Percentiles rank a stretch among this genome's conserved stretches.
Conservation (phyloP, 2,329 filamentous ascomycete genomes). For the Aspergillus sp. region DNA sequence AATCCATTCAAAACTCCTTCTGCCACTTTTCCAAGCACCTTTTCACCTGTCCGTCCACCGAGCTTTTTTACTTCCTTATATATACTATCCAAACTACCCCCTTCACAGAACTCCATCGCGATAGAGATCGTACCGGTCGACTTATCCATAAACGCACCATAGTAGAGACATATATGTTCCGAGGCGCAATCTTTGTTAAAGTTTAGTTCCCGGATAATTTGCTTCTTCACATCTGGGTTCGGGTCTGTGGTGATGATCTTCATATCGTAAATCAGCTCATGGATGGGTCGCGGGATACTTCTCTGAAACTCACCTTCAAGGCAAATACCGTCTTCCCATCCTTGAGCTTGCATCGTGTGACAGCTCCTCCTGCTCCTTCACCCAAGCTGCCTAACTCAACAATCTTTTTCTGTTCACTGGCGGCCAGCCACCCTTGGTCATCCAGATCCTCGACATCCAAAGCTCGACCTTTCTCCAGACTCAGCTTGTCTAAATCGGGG, state of each 20-base stretch:
- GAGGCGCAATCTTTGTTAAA: slow-evolving; percentile 98
- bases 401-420: slow-evolving; percentile 84
- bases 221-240: slow-evolving; percentile 96
- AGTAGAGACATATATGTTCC: slow-evolving; percentile 95
- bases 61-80: slow-evolving; percentile 97
- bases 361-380: slow-evolving; percentile 92
- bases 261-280: slow-evolving; percentile 16
- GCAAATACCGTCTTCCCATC: slow-evolving; percentile 94
- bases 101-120: slow-evolving; percentile 98
- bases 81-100: slow-evolving; percentile 91
- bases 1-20: slow-evolving; percentile 91
- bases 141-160: slow-evolving; percentile 93
- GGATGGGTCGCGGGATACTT: neutral
- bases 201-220: slow-evolving; percentile 91
- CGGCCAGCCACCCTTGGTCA: slow-evolving; percentile 92
- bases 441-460: slow-evolving; percentile 93
- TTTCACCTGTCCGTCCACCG: slow-evolving; percentile 91
- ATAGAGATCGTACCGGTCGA: slow-evolving; percentile 97
- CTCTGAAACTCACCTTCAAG: slow-evolving; percentile 68
- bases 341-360: slow-evolving; percentile 85
- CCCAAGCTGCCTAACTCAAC: slow-evolving; percentile 85
- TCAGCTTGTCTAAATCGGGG: slow-evolving; percentile 75
- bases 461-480: slow-evolving; percentile 75
- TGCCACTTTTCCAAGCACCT: slow-evolving; percentile 93
- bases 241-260: slow-evolving; percentile 98